These are phyloP conservation scores for Termitomyces sp. DNA, from an alignment of 768 basidiomycete genomes.

Conservation along the genomic window DNA sequence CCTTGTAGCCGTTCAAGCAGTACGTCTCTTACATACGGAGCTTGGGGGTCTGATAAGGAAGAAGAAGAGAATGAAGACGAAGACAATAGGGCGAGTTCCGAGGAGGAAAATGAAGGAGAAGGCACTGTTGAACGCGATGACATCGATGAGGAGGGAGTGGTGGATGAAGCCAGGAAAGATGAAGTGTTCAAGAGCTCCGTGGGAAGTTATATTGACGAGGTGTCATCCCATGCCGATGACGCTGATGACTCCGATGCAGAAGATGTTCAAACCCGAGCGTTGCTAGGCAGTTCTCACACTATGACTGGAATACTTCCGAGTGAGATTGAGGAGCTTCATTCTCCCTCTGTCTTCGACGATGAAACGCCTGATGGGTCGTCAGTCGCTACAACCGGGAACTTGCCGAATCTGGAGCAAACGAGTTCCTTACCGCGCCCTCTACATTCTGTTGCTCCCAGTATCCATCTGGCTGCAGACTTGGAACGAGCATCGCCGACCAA, in stretches of 20 bases:
- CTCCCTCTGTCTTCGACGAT: neutral
- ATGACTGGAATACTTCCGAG: neutral
- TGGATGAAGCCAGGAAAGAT: slow-evolving; percentile 8
- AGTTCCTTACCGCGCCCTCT: neutral
- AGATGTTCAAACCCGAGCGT: slow-evolving; percentile 11
- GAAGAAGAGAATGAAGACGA: slow-evolving; percentile 33
- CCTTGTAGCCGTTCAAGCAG: slow-evolving; percentile 56
- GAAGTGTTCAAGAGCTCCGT: slow-evolving; percentile 1
- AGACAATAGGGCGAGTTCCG: slow-evolving; percentile 23
- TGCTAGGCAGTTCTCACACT: slow-evolving; percentile 8
- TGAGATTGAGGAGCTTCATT: neutral
- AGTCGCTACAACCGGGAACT: neutral
- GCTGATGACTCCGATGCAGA: slow-evolving; percentile 5
- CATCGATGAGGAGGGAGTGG: slow-evolving; percentile 9
- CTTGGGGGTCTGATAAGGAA: slow-evolving; percentile 31
- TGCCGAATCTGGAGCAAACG: neutral
- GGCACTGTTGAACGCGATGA: slow-evolving; percentile 24
- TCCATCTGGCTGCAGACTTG: neutral
- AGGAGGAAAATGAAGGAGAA: slow-evolving; percentile 24
- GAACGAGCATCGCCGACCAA: neutral
- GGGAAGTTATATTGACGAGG: neutral
- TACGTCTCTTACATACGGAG: slow-evolving; percentile 27
- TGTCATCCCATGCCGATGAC: neutral
- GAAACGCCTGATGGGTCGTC: neutral
- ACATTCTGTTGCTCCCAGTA: neutral